Base-by-base conservation (phyloP, 1,139 yeast species). In the Candida glucosophila region DNA sequence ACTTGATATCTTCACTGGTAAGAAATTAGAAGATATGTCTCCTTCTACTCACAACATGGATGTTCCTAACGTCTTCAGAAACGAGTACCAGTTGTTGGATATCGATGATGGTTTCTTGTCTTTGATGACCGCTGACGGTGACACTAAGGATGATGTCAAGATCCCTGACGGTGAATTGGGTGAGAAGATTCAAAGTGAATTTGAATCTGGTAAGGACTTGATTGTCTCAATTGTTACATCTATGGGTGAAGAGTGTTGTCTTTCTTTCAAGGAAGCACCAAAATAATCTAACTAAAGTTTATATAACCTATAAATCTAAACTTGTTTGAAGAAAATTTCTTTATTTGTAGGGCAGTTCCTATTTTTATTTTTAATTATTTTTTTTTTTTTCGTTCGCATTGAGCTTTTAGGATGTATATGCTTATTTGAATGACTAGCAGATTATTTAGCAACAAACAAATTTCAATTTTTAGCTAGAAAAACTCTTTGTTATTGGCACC, bases 41-140 rank as follows among this genome's bases (percentile, higher is more conserved):
- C 98, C 98, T 69, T 90, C 98, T 43, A 90, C 98, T 73, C 98
- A 90, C 78, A 90, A 90, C 74, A 88, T 90, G 97, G 97, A 90
- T 70, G 97, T 90, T 60, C 98, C 98, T 71, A 79, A 85, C 62
- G 98, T 90, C 55, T 55, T 62, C 58, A 92, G 98, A 79, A 74
- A 77, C 50, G 98, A 90, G 75, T 90, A 41, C 79, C 95, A 83
- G 73, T 82, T 90, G 67, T 79, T 90, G 67, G 93, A 92, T 73
- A 86, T 90, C 55, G 98, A 90, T 58, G 98, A 90, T 55, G 98
- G 95, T 44, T 90, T 67, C 92, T 81, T 92, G 60, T 82, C 85
- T 58, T 78, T 90, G 67, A 88, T 90, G 97, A 82, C 88, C 75
- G 55, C 62, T 50, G 98, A 90, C 47, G 97, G 97, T 74, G 88